A percentile compares a stretch with the other conserved stretches of the same genome.
Conservation (phyloP, 306 rosid genomes). For the Sphenostylis stenocarpa region DNA sequence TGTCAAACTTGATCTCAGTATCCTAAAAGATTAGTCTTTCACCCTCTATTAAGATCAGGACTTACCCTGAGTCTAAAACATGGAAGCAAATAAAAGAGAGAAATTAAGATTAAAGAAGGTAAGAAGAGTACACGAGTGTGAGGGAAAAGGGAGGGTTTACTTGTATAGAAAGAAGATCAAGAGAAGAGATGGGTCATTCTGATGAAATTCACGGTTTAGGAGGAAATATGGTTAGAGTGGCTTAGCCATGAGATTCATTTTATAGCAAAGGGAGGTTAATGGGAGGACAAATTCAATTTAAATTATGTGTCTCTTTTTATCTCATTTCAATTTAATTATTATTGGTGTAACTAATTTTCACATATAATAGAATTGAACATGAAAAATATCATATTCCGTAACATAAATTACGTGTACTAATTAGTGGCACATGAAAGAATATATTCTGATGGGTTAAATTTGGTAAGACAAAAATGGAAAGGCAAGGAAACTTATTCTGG, state of each 20-base stretch:
- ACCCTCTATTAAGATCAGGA: too few relatives aligned
- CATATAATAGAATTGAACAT: too few relatives aligned
- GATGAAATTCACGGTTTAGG: constrained; percentile 43
- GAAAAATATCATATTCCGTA: too few relatives aligned
- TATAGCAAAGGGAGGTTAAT: neutral
- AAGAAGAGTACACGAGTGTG: neutral
- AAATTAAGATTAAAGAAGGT: neutral
- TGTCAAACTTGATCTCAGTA: too few relatives aligned
- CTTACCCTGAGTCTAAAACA: neutral
- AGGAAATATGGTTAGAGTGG: too few relatives aligned
- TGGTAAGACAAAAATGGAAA: constrained; percentile 7
- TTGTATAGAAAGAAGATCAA: constrained; percentile 33
- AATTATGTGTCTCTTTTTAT: too few relatives aligned
- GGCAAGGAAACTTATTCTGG: neutral
- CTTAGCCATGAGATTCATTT: neutral
- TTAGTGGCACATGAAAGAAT: neutral
- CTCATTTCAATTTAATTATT: too few relatives aligned
- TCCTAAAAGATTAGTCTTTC: too few relatives aligned
- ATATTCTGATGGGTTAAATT: neutral
- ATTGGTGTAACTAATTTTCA: too few relatives aligned
- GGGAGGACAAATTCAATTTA: too few relatives aligned
- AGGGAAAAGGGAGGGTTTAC: neutral
- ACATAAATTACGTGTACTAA: too few relatives aligned
- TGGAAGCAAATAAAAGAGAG: neutral
- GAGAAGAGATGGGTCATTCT: neutral